A percentile compares a stretch with the other conserved stretches of the same genome.
These are phyloP conservation scores for Debaryomycetaceae sp. DNA, from an alignment of 1,139 yeast genomes.

Conservation along the genomic window DNA sequence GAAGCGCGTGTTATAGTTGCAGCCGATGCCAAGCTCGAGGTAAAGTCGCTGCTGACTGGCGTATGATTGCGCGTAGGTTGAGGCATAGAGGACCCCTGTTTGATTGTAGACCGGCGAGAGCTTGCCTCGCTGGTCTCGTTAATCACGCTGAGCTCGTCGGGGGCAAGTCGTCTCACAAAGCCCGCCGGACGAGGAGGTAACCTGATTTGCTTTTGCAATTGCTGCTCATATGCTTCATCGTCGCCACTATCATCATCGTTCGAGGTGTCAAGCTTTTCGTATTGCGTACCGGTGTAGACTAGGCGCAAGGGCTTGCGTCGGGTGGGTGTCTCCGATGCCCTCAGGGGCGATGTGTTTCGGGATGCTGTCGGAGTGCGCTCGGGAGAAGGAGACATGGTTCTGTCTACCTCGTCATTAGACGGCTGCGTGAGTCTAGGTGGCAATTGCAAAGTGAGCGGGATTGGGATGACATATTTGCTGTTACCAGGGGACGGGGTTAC, in stretches of 20 bases:
- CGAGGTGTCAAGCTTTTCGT: slow-evolving; percentile 32
- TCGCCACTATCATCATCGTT: slow-evolving; percentile 27
- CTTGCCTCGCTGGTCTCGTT: slow-evolving; percentile 32
- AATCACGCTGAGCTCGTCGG: slow-evolving; percentile 40
- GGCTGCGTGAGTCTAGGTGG: slow-evolving; percentile 40
- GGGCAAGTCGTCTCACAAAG: slow-evolving; percentile 8
- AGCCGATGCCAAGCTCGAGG: slow-evolving; percentile 5
- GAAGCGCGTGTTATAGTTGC: slow-evolving; percentile 5
- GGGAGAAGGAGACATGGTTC: slow-evolving; percentile 14
- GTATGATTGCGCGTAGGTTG: slow-evolving; percentile 1
- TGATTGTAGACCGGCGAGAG: slow-evolving; percentile 29
- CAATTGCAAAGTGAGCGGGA: slow-evolving; percentile 39
- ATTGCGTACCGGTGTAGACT: slow-evolving; percentile 35
- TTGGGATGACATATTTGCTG: slow-evolving; percentile 36
- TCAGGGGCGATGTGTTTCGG: slow-evolving; percentile 11
- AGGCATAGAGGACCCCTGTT: slow-evolving; percentile 6
- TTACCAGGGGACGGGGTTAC: slow-evolving; percentile 21
- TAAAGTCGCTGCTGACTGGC: slow-evolving; percentile 4
- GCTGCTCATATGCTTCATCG: slow-evolving; percentile 13
- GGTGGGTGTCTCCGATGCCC: slow-evolving; percentile 8
- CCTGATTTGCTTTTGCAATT: slow-evolving; percentile 5
- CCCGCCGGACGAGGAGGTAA: slow-evolving; percentile 6
- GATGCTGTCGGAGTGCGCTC: slow-evolving; percentile 11
- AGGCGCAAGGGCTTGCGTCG: slow-evolving; percentile 19
- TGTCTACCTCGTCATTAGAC: slow-evolving; percentile 12